A percentile compares a stretch with the other conserved stretches of the same genome.
These are phyloP conservation scores for Paraconiothyrium sp. DNA, from an alignment of 2,329 filamentous ascomycete species.

Conservation along the genomic window DNA sequence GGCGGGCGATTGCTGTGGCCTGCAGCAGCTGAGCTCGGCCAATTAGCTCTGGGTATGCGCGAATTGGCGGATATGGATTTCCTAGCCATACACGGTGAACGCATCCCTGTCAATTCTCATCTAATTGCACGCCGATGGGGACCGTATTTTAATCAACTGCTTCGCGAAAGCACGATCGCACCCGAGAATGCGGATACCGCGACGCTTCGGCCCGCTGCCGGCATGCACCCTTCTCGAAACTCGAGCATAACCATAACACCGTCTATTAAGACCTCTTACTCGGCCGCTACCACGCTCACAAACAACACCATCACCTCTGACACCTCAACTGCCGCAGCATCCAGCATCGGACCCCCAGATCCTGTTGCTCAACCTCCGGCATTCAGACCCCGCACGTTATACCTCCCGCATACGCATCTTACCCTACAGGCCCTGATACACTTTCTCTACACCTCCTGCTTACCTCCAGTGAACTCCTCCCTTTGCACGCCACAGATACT, in stretches of 20 bases:
- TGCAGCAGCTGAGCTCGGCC: conserved; percentile 85
- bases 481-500: conserved; percentile 95
- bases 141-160: conserved; percentile 90
- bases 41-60: conserved; percentile 78
- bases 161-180: conserved; percentile 77
- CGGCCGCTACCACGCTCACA: conserved; percentile 54
- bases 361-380: conserved; percentile 63
- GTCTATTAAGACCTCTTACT: conserved; percentile 63
- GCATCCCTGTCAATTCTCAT: conserved; percentile 92
- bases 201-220: conserved; percentile 71
- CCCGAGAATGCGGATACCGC: conserved; percentile 75
- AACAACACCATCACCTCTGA: conserved; percentile 48
- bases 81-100: conserved; percentile 86
- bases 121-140: conserved; percentile 91
- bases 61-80: conserved; percentile 98
- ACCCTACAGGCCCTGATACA: conserved; percentile 91
- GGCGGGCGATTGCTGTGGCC: conserved; percentile 79
- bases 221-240: conserved; percentile 70
- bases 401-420: conserved; percentile 89
- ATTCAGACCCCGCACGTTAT: conserved; percentile 85
- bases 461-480: conserved; percentile 77
- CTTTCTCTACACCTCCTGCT: conserved; percentile 90
- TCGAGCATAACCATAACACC: conserved; percentile 88
- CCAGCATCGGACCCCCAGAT: conserved; percentile 62
- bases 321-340: conserved; percentile 52